These are phyloP conservation scores for Fusarium odoratissimum DNA, from an alignment of 2,329 filamentous ascomycete genomes.

Conservation along the genomic window DNA sequence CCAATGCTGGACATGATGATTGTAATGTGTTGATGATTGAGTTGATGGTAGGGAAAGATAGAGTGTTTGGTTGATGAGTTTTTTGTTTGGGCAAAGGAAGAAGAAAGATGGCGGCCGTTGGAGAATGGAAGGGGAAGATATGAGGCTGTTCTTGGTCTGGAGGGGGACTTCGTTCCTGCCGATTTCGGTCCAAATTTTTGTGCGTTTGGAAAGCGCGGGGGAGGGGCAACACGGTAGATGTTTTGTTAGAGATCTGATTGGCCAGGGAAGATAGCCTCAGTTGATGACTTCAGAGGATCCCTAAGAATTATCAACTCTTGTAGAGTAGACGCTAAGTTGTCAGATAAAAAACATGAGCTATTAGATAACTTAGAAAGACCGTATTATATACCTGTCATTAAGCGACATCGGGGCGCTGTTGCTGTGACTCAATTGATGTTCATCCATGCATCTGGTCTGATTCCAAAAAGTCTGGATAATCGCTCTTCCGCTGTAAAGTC, in stretches of 20 bases:
- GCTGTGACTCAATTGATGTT: constrained; percentile 27
- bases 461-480: constrained; percentile 34
- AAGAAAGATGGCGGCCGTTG: constrained; percentile 35
- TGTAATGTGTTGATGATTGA: neutral
- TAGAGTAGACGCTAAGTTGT: neutral
- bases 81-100: constrained; percentile 13
- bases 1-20: constrained; percentile 87
- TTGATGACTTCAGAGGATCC: neutral
- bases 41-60: neutral
- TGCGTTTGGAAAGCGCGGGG: constrained; percentile 8
- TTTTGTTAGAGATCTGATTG: constrained; percentile 16
- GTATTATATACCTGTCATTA: constrained; percentile 3
- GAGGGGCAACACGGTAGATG: constrained; percentile 23
- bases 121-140: too few species aligned
- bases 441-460: neutral
- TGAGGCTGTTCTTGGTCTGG: constrained; percentile 2
- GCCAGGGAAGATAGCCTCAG: neutral
- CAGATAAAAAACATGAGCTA: neutral
- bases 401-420: constrained; percentile 27
- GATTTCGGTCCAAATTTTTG: constrained; percentile 35
- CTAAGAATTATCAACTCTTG: neutral
- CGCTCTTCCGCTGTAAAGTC: constrained; percentile 20
- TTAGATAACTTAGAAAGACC: neutral
- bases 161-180: constrained; percentile 3
- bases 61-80: neutral